Evolutionary conservation across 2,329 filamentous ascomycete species (phyloP).

Genomic region (Hypoxylon sp.): DNA sequence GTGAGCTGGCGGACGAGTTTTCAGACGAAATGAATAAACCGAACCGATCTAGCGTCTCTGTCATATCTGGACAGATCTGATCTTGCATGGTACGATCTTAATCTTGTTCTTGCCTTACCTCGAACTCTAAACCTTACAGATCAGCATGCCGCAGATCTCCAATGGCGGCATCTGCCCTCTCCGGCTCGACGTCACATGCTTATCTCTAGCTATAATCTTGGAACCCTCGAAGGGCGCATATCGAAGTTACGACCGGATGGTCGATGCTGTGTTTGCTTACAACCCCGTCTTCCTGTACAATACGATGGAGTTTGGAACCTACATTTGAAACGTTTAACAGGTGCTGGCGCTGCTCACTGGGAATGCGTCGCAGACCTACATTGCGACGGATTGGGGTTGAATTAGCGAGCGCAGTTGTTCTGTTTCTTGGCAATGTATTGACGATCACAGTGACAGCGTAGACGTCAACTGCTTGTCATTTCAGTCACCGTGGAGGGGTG

Average conservation of each 20-base stretch:
- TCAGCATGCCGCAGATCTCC: neutral
- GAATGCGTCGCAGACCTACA: slow-evolving; percentile 12
- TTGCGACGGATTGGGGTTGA: slow-evolving; percentile 31
- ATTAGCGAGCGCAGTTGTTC: slow-evolving; percentile 27
- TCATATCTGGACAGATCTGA: slow-evolving; percentile 7
- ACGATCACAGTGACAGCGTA: neutral
- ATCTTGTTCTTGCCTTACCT: slow-evolving; percentile 19
- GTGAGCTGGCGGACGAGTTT: slow-evolving; percentile 21
- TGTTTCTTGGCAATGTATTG: neutral
- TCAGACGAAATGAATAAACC: neutral
- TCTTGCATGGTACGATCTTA: slow-evolving; percentile 7
- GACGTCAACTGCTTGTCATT: slow-evolving; percentile 8
- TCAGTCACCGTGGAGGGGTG: slow-evolving; percentile 2
- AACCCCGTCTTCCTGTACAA: neutral
- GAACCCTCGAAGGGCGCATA: neutral
- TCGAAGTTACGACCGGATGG: neutral
- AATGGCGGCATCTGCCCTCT: slow-evolving; percentile 1
- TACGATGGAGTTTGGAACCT: slow-evolving; percentile 2
- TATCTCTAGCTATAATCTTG: neutral
- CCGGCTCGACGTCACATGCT: neutral
- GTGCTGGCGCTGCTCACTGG: slow-evolving; percentile 7
- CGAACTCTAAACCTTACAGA: slow-evolving; percentile 13
- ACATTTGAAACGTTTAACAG: slow-evolving; percentile 29
- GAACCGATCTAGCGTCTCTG: slow-evolving; percentile 5
- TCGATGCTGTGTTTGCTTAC: slow-evolving; percentile 2